Evolutionary conservation across 192 early-diverging fungal species (phyloP), one percentile per base, ranked within the genome.

Genomic region (Linnemannia hyalina): DNA sequence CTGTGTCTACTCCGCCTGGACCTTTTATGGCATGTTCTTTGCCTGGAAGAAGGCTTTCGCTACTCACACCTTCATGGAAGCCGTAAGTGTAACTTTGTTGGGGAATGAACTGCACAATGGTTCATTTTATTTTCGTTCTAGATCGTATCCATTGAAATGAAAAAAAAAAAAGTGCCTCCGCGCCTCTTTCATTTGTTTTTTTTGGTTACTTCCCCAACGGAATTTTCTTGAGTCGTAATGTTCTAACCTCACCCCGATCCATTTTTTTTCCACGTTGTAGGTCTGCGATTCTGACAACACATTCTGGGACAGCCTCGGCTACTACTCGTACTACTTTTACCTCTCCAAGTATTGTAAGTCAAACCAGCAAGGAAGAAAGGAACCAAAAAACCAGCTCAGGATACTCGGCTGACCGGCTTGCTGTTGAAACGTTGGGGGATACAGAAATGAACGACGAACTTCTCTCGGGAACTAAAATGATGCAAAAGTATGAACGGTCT

Each of bases 261-360:
- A 29, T 29, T 65, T 65, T 29, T 23, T 65, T 32, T 65, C 26
- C 60, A 15, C 54, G 13, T 26, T 54, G 42, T 69, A 90, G 87
- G 72, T 91, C 18, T 93, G 92, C 75, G 92, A 95, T 47, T 68
- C 81, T 6, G 88, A 91, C 57, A 88, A 85, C 6, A 82, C 78
- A 4, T 79, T 94, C 68, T 93, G 92, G 92, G 91, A 90, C 77
- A 81, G 83, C 76, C 90, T 95, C 80, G 92, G 89, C 77, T 93
- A 93, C 88, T 94, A 92, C 86, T 90, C 92, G 60, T 96, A 93
- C 76, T 87, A 94, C 83, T 96, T 96, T 76, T 96, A 96, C 88
- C 90, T 96, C 52, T 93, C 92, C 89, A 96, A 96, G 88, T 96
- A 93, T 87, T 95, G 82, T 83, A 83, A 74, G 82, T 82, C 11